Evolutionary conservation across 768 basidiomycete species (phyloP), one percentile per base, ranked within the genome.

Genomic region (Cyclocybe aegerita): DNA sequence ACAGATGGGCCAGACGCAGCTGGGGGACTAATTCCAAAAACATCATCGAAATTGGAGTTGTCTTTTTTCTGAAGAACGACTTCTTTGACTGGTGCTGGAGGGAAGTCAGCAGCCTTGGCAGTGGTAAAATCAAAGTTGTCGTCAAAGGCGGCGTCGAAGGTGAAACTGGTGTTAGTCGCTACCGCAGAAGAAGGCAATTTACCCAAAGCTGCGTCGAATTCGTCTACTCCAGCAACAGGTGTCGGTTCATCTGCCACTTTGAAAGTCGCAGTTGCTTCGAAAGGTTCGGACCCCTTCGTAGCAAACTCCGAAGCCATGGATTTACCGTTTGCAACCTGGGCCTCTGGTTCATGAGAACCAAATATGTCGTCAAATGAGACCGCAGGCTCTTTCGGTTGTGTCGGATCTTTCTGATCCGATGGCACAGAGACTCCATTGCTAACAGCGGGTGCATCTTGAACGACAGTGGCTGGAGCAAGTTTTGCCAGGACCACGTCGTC

Each of bases 151-250:
- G 80, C 72, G 47, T 86, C 87, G 48, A 92, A 90, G 3, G 82
- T 75, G 57, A 89, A 82, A 16, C 68, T 58, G 16, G 73, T 65
- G 4, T 70, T 56, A 5, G 73, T 54, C 9, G 79, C 59, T 8
- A 67, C 56, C 7, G 66, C 60, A 34, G 66, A 70, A 31, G 64
- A 62, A 0, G 81, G 66, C 15, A 81, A 68, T 53, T 78, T 82
- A 12, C 82, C 79, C 61, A 92, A 74, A 0, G 86, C 84, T 61
- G 90, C 88, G 60, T 92, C 89, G 57, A 91, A 89, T 44, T 81
- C 88, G 55, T 74, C 82, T 1, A 85, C 74, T 11, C 81, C 84
- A 47, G 78, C 75, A 55, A 59, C 42, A 36, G 56, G 43, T 2
- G 48, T 32, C 32, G 56, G 37, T 6, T 49, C 58, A 36, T 63